Evolutionary conservation across 106 monocot genomes (phyloP), one percentile per base, ranked within the genome.

Genomic region (Iris macrosiphon): DNA sequence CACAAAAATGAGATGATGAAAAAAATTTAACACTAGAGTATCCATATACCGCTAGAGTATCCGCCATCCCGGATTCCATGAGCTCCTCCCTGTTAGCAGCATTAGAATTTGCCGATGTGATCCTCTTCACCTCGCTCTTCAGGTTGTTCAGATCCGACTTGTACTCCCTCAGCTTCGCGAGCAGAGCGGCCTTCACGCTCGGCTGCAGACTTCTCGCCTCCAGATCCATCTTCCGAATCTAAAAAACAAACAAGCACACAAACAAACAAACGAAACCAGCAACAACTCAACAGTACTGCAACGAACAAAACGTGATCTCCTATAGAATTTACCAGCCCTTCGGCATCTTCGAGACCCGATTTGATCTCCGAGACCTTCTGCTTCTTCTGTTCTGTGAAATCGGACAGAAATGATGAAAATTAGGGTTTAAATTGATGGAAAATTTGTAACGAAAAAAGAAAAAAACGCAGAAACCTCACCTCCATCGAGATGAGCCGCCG

Each of bases 191-290:
- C 66, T 80, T 91, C 16, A 81, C 59, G 49, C 67, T 71, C 14
- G 85, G 81, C 57, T 85, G 91, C 40, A 78, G 66, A 49, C 78
- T 91, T 67, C 91, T 74, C 1, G 85, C 91, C 66, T 91, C 91
- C 8, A 91, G 73, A 48, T 91, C 91, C 91, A 91, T 91, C 58
- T 91, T 91, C 55, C 78, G 59, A 38, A 91, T 75, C 91, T 91
- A 68, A n/a, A 53, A 47, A 59, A 45, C 1, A 26, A 24, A 53
- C 34, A 45, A 3, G n/a, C 34, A 53, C 34, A 6, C 27, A 47
- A 8, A 6, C 18, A 38, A n/a, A 20, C 39, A 17, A 14, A 39
- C n/a, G 7, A 42, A 40, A 23, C 24, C 3, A 39, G 47, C 46
- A 5, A 46, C 10, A 49, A 59, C 13, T 17, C 27, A 12, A 33